Evolutionary conservation across 345 rosid species (phyloP).

Genomic region (Dipteronia dyeriana): DNA sequence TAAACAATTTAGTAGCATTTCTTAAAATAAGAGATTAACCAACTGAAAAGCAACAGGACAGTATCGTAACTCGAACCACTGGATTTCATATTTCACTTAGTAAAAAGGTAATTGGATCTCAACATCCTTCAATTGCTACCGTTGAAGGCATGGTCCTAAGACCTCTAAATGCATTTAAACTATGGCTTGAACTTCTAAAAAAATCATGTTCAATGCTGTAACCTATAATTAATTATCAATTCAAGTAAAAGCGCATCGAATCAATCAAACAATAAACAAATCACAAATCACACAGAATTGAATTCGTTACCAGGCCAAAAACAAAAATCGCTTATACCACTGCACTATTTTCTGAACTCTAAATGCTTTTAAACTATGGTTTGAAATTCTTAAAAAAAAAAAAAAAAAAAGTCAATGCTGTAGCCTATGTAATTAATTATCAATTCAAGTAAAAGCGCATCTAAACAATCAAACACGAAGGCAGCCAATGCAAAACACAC

Average conservation of each 20-base stretch:
- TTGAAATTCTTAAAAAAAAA: too few species aligned
- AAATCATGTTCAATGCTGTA: background rate
- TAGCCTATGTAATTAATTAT: background rate
- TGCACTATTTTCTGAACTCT: too few species aligned
- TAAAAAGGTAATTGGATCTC: background rate
- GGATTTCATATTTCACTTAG: background rate
- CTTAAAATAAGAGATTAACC: background rate
- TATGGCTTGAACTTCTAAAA: too few species aligned
- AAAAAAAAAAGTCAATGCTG: background rate
- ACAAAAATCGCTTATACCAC: too few species aligned
- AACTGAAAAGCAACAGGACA: background rate
- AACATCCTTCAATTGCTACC: background rate
- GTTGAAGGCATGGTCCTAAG: background rate
- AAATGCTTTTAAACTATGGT: too few species aligned
- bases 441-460: background rate
- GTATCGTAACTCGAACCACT: background rate
- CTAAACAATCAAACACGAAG: background rate
- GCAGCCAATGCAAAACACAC: too few species aligned
- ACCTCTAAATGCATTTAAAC: background rate
- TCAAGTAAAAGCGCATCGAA: background rate
- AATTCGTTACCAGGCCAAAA: constrained; percentile 57
- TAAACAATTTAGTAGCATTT: background rate
- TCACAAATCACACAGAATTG: too few species aligned
- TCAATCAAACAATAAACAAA: background rate
- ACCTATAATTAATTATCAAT: background rate